Percentiles rank a stretch among this genome's conserved stretches.
These are phyloP conservation scores for Microcyclospora pomicola DNA, from an alignment of 2,329 filamentous ascomycete species.

Conservation along the genomic window DNA sequence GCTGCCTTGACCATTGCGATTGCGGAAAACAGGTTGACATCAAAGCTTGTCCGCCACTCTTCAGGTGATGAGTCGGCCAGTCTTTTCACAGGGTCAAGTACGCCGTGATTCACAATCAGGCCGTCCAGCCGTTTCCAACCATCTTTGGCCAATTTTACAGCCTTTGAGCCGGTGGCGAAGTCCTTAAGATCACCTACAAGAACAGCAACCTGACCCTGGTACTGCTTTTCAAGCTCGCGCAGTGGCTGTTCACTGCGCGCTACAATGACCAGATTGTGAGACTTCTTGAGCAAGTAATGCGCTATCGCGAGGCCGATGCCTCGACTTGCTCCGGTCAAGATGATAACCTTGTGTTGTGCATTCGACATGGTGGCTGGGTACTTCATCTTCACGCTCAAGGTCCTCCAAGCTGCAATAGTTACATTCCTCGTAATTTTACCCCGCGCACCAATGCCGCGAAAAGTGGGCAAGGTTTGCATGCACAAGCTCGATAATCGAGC, in stretches of 20 bases:
- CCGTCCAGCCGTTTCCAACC: slow-evolving; percentile 59
- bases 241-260: slow-evolving; percentile 43
- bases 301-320: slow-evolving; percentile 51
- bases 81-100: slow-evolving; percentile 59
- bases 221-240: slow-evolving; percentile 38
- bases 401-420: too few species aligned
- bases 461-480: too few species aligned
- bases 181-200: slow-evolving; percentile 46
- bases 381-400: too few species aligned
- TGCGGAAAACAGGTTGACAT: slow-evolving; percentile 77
- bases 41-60: slow-evolving; percentile 63
- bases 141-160: slow-evolving; percentile 50
- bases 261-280: slow-evolving; percentile 42
- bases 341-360: slow-evolving; percentile 28
- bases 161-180: slow-evolving; percentile 40
- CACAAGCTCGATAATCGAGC: too few species aligned
- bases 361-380: slow-evolving; percentile 4
- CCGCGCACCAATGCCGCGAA: too few species aligned
- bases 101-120: slow-evolving; percentile 77
- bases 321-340: slow-evolving; percentile 49
- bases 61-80: slow-evolving; percentile 54
- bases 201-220: slow-evolving; percentile 40
- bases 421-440: too few species aligned
- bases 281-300: slow-evolving; percentile 42
- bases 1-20: slow-evolving; percentile 65